Base-by-base conservation (phyloP, 371 early-diverging fungal genomes). In the Mucor sp. region DNA sequence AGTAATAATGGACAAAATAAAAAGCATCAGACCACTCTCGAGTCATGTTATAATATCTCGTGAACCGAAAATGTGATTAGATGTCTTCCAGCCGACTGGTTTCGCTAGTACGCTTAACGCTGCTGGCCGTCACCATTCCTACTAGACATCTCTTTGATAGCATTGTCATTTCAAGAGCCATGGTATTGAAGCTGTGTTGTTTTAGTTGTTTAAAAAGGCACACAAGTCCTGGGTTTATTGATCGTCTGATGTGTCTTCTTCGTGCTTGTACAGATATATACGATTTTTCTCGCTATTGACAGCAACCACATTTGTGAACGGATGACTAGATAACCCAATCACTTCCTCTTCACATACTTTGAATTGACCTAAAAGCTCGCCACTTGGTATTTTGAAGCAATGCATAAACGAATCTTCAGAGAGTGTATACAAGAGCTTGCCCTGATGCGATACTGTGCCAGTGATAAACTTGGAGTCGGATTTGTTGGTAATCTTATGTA, bases 251-350 rank as follows among this genome's bases (percentile, higher is more conserved):
- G 41, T 41, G 1, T 14, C 14, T 41, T 53, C 53, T n/a, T 55
- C 55, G 25, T 72, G 69, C 68, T 84, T 85, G 69, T 84, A 86
- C 25, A 90, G 69, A 27, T 83, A 72, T 3, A 91, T 80, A 63
- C 83, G 79, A 37, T 94, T 92, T 59, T 82, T 82, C 35, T 93
- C 93, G 32, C 84, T 85, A 63, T 86, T 86, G 1, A 84, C 72
- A 1, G 92, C 93, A 30, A 94, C 17, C 43, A 92, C 83, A 63
- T 95, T 96, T 17, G 91, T 74, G 47, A 84, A 87, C 4, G 96
- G 94, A 76, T 94, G 95, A 37, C 89, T 81, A 0, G 81, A 74
- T 11, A 93, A 69, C 5, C 91, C 92, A 71, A 92, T 90, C 0
- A 91, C 80, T 68, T 95, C 94, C 5, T 66, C 47, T 9, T 90